These are phyloP conservation scores for Populus ilicifolia DNA, from an alignment of 345 rosid genomes.

Conservation along the genomic window DNA sequence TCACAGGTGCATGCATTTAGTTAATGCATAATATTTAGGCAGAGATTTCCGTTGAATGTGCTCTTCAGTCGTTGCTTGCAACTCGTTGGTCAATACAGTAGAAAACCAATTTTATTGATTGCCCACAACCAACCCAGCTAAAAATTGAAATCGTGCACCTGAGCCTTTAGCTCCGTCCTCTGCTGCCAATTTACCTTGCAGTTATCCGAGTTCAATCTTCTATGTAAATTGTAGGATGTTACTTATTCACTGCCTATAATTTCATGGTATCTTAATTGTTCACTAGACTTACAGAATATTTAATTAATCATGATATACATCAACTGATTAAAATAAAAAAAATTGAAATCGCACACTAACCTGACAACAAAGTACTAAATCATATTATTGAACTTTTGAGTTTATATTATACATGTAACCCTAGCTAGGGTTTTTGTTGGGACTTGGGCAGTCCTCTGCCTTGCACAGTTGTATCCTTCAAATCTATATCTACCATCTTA, in stretches of 20 bases:
- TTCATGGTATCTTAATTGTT: no score
- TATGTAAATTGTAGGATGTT: no score
- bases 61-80: background rate
- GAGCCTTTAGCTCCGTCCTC: no score
- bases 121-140: background rate
- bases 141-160: no score
- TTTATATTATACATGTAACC: background rate
- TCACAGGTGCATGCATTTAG: background rate
- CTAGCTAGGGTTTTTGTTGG: background rate
- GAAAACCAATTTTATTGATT: background rate
- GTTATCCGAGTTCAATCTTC: no score
- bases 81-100: background rate
- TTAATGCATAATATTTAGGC: background rate
- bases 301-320: no score
- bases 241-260: no score
- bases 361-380: background rate
- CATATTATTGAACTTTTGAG: background rate
- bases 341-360: background rate
- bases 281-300: no score
- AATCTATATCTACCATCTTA: background rate
- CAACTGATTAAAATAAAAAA: no score
- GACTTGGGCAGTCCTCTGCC: background rate
- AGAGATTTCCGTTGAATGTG: background rate
- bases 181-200: no score
- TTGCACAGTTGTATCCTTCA: background rate